Evolutionary conservation across 106 monocot species (phyloP).

Genomic region (Dioscorea zingiberensis): DNA sequence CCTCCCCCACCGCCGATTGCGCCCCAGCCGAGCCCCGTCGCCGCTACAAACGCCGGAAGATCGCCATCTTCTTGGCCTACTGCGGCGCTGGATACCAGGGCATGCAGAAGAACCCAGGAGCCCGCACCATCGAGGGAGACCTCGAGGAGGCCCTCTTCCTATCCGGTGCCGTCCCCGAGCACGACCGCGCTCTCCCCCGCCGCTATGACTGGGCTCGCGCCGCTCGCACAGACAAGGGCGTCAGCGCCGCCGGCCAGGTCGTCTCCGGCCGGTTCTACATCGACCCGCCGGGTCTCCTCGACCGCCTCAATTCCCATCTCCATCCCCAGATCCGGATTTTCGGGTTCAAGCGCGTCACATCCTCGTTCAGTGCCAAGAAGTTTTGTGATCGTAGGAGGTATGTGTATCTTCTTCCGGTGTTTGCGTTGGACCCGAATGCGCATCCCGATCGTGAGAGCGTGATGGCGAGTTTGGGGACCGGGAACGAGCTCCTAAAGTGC

Average conservation of each 20-base stretch:
- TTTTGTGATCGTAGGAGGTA: constrained; percentile 91
- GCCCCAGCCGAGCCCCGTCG: no score
- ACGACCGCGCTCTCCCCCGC: constrained; percentile 56
- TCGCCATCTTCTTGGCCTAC: constrained; percentile 41
- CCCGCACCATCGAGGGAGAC: constrained; percentile 87
- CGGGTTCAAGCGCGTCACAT: constrained; percentile 66
- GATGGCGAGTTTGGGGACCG: constrained; percentile 58
- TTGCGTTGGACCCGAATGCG: constrained; percentile 64
- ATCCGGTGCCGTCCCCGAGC: constrained; percentile 66
- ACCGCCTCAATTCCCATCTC: constrained; percentile 59
- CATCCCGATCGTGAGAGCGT: constrained; percentile 75
- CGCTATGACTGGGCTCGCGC: constrained; percentile 93
- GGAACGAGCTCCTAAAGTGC: constrained; percentile 61
- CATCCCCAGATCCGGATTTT: constrained; percentile 63
- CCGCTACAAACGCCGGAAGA: no score
- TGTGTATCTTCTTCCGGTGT: constrained; percentile 82
- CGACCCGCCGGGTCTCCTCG: constrained; percentile 61
- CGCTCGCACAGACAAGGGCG: constrained; percentile 95
- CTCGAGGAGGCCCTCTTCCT: constrained; percentile 87
- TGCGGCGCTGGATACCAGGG: constrained; percentile 93
- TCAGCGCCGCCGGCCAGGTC: constrained; percentile 83
- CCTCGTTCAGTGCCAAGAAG: constrained; percentile 90
- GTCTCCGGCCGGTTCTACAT: constrained; percentile 89
- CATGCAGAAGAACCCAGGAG: constrained; percentile 99
- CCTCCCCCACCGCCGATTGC: no score